Evolutionary conservation across 768 basidiomycete species (phyloP).

Genomic region (Mycena olivaceomarginata): DNA sequence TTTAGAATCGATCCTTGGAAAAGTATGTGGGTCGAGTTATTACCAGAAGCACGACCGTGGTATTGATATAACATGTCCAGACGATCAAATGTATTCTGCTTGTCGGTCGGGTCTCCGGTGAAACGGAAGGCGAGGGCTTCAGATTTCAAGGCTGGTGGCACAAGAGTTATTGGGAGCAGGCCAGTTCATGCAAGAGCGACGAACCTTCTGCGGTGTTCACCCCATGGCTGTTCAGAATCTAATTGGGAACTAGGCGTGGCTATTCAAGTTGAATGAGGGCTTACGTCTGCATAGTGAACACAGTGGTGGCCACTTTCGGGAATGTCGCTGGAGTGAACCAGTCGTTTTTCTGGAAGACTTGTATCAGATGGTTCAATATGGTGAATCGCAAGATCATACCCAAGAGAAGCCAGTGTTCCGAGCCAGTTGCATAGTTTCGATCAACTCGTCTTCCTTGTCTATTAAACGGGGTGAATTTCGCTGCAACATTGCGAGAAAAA

Average conservation of each 20-base stretch:
- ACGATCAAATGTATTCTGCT: constrained; percentile 61
- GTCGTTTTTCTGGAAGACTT: constrained; percentile 51
- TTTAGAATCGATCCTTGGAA: not conserved
- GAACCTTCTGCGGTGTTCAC: constrained; percentile 61
- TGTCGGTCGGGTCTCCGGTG: constrained; percentile 61
- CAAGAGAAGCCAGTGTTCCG: constrained; percentile 62
- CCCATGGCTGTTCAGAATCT: constrained; percentile 54
- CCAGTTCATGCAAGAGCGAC: constrained; percentile 34
- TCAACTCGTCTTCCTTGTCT: constrained; percentile 59
- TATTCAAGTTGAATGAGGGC: constrained; percentile 23
- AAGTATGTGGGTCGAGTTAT: not conserved
- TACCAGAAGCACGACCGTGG: constrained; percentile 62
- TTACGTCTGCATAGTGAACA: constrained; percentile 57
- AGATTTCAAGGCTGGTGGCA: constrained; percentile 58
- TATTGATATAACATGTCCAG: constrained; percentile 61
- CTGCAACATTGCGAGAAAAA: not conserved
- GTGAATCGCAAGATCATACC: constrained; percentile 34
- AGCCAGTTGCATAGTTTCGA: constrained; percentile 65
- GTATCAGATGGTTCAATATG: not conserved
- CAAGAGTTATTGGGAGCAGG: not conserved
- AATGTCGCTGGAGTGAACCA: constrained; percentile 62
- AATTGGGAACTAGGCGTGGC: not conserved
- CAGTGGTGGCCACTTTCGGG: constrained; percentile 55
- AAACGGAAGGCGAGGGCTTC: constrained; percentile 65
- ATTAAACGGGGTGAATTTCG: constrained; percentile 2